Conservation (phyloP, 2,329 filamentous ascomycete species). For the Fusarium paranaense region DNA sequence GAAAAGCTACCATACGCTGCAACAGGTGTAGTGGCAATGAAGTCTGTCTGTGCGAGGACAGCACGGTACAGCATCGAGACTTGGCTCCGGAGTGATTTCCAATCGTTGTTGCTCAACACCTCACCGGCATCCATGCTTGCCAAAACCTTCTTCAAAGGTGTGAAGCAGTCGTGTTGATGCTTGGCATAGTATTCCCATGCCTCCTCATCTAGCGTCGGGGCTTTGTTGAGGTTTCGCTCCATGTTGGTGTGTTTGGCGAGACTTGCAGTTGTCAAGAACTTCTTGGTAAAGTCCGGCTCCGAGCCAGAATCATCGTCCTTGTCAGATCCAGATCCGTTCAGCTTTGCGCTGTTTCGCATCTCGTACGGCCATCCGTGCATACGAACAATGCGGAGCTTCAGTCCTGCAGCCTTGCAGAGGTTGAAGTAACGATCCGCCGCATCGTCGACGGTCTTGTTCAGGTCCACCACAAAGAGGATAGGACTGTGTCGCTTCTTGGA, state of each 20-base stretch:
- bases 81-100: constrained; percentile 46
- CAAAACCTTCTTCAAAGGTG: constrained; percentile 53
- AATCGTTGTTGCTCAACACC: constrained; percentile 40
- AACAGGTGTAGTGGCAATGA: constrained; percentile 60
- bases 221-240: constrained; percentile 37
- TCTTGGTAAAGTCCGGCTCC: constrained; percentile 49
- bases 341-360: constrained; percentile 45
- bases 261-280: constrained; percentile 48
- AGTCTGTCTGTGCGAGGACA: constrained; percentile 54
- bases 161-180: constrained; percentile 48
- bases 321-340: constrained; percentile 38
- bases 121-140: constrained; percentile 45
- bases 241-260: constrained; percentile 34
- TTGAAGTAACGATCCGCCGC: constrained; percentile 56
- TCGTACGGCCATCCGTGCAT: constrained; percentile 57
- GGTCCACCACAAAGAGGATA: constrained; percentile 59
- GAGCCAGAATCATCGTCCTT: background rate
- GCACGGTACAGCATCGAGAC: constrained; percentile 53
- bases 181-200: constrained; percentile 55
- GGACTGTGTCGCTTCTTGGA: constrained; percentile 43
- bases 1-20: constrained; percentile 53
- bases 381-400: constrained; percentile 51
- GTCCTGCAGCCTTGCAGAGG: constrained; percentile 50
- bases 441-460: constrained; percentile 61
- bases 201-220: constrained; percentile 57